Conservation (phyloP, 176 grass and related monocot species). For the Pontederia paniculata region DNA sequence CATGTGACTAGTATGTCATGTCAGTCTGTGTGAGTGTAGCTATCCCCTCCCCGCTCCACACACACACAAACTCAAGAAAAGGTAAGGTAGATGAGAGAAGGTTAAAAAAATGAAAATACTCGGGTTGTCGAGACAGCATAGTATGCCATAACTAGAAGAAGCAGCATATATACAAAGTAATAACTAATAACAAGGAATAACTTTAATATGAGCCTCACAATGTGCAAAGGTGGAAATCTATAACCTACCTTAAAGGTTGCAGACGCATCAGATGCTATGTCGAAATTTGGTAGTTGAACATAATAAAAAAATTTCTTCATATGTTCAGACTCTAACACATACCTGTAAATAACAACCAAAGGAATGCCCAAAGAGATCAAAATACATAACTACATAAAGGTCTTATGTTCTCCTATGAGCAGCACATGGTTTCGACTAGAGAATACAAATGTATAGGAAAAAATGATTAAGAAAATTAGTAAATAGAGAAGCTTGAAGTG, state of each 20-base stretch:
- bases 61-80: no score
- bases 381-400: not conserved
- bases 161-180: not conserved
- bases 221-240: not conserved
- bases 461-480: no score
- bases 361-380: not conserved
- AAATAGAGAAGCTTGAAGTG: no score
- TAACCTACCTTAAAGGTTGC: conserved; percentile 51
- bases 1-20: no score
- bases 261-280: conserved; percentile 41
- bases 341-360: conserved; percentile 17
- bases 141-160: no score
- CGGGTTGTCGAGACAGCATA: no score
- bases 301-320: conserved; percentile 51
- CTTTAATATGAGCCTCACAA: not conserved
- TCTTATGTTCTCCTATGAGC: not conserved
- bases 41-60: no score
- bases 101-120: no score
- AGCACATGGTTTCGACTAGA: not conserved
- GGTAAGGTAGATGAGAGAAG: no score
- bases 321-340: conserved; percentile 33
- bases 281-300: conserved; percentile 48
- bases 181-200: not conserved
- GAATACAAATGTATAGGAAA: not conserved
- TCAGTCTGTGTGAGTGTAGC: no score